These are phyloP conservation scores for Prunus armeniaca DNA, from an alignment of 306 rosid genomes.

Conservation along the genomic window DNA sequence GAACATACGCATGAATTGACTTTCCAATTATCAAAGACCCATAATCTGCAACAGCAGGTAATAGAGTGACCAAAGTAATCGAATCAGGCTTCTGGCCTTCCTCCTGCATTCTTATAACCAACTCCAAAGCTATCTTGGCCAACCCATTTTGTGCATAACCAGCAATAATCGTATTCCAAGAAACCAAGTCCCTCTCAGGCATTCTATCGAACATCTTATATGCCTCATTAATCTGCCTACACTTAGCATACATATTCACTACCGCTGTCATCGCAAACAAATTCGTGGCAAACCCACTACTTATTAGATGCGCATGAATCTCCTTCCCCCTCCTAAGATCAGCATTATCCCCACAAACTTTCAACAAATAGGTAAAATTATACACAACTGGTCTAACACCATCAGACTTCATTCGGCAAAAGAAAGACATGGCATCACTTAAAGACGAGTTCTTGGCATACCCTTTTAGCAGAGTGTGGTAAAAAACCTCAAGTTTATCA, in stretches of 20 bases:
- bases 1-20: slow-evolving; percentile 63
- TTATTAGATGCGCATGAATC: slow-evolving; percentile 70
- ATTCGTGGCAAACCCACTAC: slow-evolving; percentile 58
- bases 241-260: slow-evolving; percentile 67
- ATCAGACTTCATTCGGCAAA: slow-evolving; percentile 54
- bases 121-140: slow-evolving; percentile 46
- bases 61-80: slow-evolving; percentile 68
- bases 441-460: slow-evolving; percentile 59
- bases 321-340: slow-evolving; percentile 70
- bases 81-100: slow-evolving; percentile 68
- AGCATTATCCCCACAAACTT: slow-evolving; percentile 59
- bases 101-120: slow-evolving; percentile 66
- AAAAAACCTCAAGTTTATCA: slow-evolving; percentile 66
- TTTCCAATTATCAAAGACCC: slow-evolving; percentile 64
- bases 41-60: slow-evolving; percentile 81
- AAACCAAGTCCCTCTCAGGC: slow-evolving; percentile 78
- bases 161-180: slow-evolving; percentile 75
- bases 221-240: slow-evolving; percentile 64
- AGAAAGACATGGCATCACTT: slow-evolving; percentile 46
- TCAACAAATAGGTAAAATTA: slow-evolving; percentile 80
- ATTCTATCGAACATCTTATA: slow-evolving; percentile 83
- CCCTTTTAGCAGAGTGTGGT: slow-evolving; percentile 89
- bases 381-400: slow-evolving; percentile 72
- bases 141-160: slow-evolving; percentile 83
- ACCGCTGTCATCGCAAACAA: slow-evolving; percentile 85